Evolutionary conservation across 106 monocot species (phyloP).

Genomic region (Allium fistulosum): DNA sequence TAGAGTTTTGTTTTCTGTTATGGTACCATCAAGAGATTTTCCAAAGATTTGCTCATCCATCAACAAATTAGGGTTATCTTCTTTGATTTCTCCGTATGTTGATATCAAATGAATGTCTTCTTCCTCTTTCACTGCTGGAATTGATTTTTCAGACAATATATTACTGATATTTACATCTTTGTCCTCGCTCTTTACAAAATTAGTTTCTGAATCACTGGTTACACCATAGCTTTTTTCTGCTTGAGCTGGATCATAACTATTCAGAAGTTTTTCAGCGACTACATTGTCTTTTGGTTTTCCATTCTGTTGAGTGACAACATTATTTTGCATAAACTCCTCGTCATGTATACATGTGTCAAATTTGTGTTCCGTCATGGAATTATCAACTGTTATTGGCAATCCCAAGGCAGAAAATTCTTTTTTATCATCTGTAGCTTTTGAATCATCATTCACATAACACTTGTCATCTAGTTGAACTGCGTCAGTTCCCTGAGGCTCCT

Average conservation of each 20-base stretch:
- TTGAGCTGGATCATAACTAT: background rate
- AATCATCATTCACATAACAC: too few species aligned
- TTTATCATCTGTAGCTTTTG: too few species aligned
- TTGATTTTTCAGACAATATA: background rate
- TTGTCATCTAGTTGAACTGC: too few species aligned
- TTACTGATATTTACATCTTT: background rate
- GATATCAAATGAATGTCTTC: background rate
- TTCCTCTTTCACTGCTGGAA: background rate
- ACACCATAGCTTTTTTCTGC: constrained; percentile 13
- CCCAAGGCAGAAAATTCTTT: too few species aligned
- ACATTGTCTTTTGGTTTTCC: constrained; percentile 14
- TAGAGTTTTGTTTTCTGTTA: constrained; percentile 4
- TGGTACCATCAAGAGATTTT: constrained; percentile 1
- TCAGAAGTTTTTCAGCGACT: constrained; percentile 3
- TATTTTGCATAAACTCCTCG: background rate
- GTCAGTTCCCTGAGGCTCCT: too few species aligned
- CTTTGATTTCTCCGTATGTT: constrained; percentile 2
- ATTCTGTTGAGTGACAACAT: constrained; percentile 4
- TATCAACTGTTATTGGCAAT: too few species aligned
- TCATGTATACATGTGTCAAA: constrained; percentile 5
- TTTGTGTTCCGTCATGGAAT: too few species aligned
- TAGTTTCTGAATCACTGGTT: constrained; percentile 3
- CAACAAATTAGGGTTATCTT: background rate
- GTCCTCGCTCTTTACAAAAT: background rate
- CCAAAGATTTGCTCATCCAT: constrained; percentile 7